These are phyloP conservation scores for Aspergillus awamori DNA, from an alignment of 2,329 filamentous ascomycete genomes.

Conservation along the genomic window DNA sequence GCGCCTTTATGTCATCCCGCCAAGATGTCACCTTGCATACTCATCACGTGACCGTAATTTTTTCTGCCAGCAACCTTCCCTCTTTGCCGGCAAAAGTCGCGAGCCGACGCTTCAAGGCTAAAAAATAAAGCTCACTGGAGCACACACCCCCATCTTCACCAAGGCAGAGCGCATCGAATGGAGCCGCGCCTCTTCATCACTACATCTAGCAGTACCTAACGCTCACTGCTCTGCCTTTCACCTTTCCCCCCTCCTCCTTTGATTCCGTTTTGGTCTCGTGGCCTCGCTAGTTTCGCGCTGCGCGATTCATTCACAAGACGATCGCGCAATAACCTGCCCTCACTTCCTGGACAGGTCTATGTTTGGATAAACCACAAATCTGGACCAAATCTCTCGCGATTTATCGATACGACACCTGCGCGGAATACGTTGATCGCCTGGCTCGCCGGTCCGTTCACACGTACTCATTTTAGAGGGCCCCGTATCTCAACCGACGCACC, in stretches of 20 bases:
- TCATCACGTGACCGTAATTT: conserved; percentile 26
- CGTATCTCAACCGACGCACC: not conserved
- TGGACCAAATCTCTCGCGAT: not conserved
- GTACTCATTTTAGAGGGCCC: conserved; percentile 5
- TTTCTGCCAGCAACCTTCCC: conserved; percentile 16
- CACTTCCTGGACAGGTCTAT: not conserved
- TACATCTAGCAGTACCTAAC: conserved; percentile 3
- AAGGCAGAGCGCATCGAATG: conserved; percentile 20
- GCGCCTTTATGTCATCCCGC: conserved; percentile 13
- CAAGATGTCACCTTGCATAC: conserved; percentile 17
- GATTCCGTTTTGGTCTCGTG: not conserved
- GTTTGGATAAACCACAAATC: not conserved
- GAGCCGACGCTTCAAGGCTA: conserved; percentile 17
- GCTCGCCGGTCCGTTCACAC: not conserved
- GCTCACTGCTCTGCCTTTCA: conserved; percentile 17
- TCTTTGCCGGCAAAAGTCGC: conserved; percentile 21
- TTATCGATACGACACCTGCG: not conserved
- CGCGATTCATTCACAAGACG: conserved; percentile 18
- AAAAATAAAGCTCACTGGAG: conserved; percentile 19
- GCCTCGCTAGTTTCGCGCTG: conserved; percentile 20
- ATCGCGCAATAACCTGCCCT: conserved; percentile 16
- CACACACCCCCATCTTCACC: conserved; percentile 8
- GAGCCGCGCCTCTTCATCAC: conserved; percentile 7
- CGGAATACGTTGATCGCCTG: not conserved
- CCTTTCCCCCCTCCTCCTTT: not conserved